phyloP scores from a whole-genome alignment of 805 yeast species.

The Danielozyma ontarioensis region DNA sequence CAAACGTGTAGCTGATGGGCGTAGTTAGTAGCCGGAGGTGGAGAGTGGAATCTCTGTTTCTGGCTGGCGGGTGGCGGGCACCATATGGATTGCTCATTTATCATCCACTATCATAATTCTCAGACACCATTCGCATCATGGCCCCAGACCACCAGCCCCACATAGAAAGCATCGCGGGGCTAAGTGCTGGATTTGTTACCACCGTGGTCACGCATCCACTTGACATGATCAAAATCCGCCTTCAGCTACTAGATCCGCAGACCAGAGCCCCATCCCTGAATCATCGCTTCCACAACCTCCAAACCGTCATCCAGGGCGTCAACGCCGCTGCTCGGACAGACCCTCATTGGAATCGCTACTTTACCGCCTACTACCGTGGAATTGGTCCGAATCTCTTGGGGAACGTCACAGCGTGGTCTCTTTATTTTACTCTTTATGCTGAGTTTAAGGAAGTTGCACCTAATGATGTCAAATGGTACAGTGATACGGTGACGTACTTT shows the following conservation, averaged over 20 bases:
- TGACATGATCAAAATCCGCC: conserved; percentile 76
- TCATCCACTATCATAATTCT: too few relatives aligned
- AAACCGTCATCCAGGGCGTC: conserved; percentile 14
- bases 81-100: too few relatives aligned
- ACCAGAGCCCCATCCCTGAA: conserved; percentile 4
- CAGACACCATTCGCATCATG: too few relatives aligned
- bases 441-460: conserved; percentile 39
- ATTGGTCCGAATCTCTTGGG: conserved; percentile 77
- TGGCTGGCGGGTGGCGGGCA: too few relatives aligned
- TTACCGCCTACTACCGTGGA: conserved; percentile 57
- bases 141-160: too few relatives aligned
- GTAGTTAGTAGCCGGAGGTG: too few relatives aligned
- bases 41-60: too few relatives aligned
- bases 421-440: conserved; percentile 77
- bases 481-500: conserved; percentile 26
- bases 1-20: too few relatives aligned
- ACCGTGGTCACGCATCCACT: conserved; percentile 85
- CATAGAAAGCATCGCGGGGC: conserved; percentile 63
- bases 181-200: conserved; percentile 75
- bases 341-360: conserved; percentile 3
- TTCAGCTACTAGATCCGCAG: conserved; percentile 52
- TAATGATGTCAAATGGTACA: too few relatives aligned
- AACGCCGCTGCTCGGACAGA: conserved; percentile 12
- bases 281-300: conserved; percentile 15
- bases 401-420: conserved; percentile 82